Percentiles rank a stretch among this genome's conserved stretches.
Conservation (phyloP, 176 grass and related monocot genomes). For the Aegilops sharonensis region DNA sequence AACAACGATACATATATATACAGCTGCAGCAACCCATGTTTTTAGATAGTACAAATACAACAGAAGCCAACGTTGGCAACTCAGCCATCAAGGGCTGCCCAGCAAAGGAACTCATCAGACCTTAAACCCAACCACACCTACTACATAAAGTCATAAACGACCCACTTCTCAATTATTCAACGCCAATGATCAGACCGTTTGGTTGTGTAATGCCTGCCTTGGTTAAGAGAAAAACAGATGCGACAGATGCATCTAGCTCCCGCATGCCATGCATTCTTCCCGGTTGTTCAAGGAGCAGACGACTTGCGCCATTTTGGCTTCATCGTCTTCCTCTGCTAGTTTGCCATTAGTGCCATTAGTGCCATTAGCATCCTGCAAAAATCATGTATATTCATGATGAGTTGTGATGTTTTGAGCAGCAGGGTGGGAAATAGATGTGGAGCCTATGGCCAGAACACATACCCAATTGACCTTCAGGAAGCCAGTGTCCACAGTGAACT, state of each 20-base stretch:
- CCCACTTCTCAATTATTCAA: slow-evolving; percentile 22
- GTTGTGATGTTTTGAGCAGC: not conserved
- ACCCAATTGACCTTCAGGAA: slow-evolving; percentile 54
- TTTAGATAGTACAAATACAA: slow-evolving; percentile 5
- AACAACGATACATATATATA: slow-evolving; percentile 36
- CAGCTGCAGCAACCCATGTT: slow-evolving; percentile 21
- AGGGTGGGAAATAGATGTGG: not conserved
- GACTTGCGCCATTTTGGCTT: slow-evolving; percentile 96
- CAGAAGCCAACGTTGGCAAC: slow-evolving; percentile 13
- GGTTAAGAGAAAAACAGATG: not conserved
- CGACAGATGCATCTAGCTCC: slow-evolving; percentile 51
- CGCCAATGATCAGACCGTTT: slow-evolving; percentile 15
- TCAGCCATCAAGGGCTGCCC: not conserved
- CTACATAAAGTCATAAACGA: not conserved
- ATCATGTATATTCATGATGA: not conserved
- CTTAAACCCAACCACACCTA: not conserved
- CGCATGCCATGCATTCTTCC: slow-evolving; percentile 88
- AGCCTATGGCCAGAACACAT: not conserved
- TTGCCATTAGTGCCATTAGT: slow-evolving; percentile 23
- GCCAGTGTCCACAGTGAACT: slow-evolving; percentile 89
- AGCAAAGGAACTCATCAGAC: not conserved
- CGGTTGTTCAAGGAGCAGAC: slow-evolving; percentile 90
- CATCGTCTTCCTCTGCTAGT: slow-evolving; percentile 49
- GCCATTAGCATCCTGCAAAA: slow-evolving; percentile 43
- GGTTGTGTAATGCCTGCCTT: slow-evolving; percentile 18